Conservation (phyloP, 1,284 basidiomycete genomes). For the Ceratobasidium sp. region DNA sequence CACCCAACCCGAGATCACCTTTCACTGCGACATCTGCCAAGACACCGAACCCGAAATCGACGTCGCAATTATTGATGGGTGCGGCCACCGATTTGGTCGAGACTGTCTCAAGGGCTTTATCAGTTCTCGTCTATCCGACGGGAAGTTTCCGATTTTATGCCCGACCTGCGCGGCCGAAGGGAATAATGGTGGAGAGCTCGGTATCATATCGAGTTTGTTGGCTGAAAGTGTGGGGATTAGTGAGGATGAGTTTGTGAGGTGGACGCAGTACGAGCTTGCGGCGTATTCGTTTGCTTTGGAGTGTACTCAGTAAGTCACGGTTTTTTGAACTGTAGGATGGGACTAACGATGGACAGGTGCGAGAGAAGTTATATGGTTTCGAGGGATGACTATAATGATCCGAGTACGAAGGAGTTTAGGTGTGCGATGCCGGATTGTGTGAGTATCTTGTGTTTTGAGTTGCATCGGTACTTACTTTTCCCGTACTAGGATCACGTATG, state of each 20-base stretch:
- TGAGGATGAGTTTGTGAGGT: constrained; percentile 63
- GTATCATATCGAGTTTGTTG: constrained; percentile 35
- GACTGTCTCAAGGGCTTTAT: constrained; percentile 65
- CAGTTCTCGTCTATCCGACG: constrained; percentile 64
- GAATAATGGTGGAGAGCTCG: constrained; percentile 60
- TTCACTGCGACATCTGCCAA: constrained; percentile 71
- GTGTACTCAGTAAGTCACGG: constrained; percentile 63
- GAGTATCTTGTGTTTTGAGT: not conserved
- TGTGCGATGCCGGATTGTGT: constrained; percentile 47
- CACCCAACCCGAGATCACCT: constrained; percentile 53
- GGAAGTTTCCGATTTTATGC: constrained; percentile 72
- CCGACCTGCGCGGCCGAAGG: constrained; percentile 62
- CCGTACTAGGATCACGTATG: constrained; percentile 28
- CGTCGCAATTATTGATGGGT: constrained; percentile 63
- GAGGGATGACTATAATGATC: constrained; percentile 40
- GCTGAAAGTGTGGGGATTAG: constrained; percentile 64
- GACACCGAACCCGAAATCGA: constrained; percentile 65
- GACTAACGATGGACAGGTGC: constrained; percentile 9
- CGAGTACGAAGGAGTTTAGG: constrained; percentile 39
- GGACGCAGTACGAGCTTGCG: constrained; percentile 69
- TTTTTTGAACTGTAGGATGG: not conserved
- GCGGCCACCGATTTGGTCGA: constrained; percentile 69
- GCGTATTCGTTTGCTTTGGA: constrained; percentile 67
- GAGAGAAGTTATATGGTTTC: constrained; percentile 39
- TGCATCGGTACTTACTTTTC: not conserved